Base-by-base conservation (phyloP, 2,329 filamentous ascomycete species). In the Mariannaea sp. region DNA sequence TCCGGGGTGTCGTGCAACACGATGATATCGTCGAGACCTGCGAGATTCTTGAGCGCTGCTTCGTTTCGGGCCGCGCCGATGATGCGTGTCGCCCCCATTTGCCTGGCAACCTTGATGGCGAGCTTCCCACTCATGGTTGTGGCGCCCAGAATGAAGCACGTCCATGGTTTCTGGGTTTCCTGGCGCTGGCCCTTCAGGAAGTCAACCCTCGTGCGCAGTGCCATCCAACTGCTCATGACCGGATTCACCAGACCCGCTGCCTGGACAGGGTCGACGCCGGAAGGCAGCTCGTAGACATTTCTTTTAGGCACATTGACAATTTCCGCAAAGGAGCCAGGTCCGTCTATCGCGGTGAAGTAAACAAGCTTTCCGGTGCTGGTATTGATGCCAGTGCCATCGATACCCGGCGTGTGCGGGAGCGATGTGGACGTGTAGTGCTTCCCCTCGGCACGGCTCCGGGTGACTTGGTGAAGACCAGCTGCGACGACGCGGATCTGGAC, bases 161-260 rank as follows among this genome's bases (percentile, higher is more conserved):
- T 76, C 61, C 80, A 83, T 4, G 71, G 68, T 14, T 65, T 36
- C 1, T 5, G 19, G 9, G 73, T 71, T 2, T 26, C 38, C 20
- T 47, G 32, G 7, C 46, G 40, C 20, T 47, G 32, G 7, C 46
- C 49, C 29, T 42, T 49, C 19, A 58, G 26, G 12, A 79, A 66
- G 3, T 53, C 58, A 0, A 75, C 74, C 5, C 81, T 73, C 26
- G 73, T 70, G 14, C 70, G 72, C 29, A 85, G 68, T 2, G 80
- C 81, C 80, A 85, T 82, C 81, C 81, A 85, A 35, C 75, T 77
- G 47, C 76, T 78, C 72, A 82, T 75, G 20, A 77, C 79, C 0
- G 81, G 81, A 56, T 85, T 85, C 22, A 78, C 71, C 47, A 79
- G 70, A 0, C 74, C 80, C 0, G 82, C 82, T n/a, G 80, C 73